Evolutionary conservation across 306 rosid species (phyloP), one percentile per base, ranked within the genome.

Genomic region (Erythrophleum fordii): DNA sequence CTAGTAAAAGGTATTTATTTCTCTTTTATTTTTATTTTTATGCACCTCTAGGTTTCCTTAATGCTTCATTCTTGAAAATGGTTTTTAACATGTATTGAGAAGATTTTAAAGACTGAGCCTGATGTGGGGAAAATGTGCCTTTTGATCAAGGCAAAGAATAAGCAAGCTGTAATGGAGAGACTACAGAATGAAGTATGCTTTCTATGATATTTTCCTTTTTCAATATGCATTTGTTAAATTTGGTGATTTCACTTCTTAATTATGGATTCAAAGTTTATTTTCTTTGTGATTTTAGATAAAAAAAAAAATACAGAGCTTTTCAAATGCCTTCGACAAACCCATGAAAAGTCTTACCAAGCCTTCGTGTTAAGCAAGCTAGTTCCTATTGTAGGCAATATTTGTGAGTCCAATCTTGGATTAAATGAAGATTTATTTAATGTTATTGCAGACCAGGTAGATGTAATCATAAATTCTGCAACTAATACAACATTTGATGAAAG

Each of bases 401-500:
- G 99, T 72, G 94, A 91, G 14, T 65, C 95, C 28, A 86, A 93
- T 83, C 94, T 95, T 55, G 98, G 98, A 72, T 20, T 95, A 37
- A 94, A 88, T 46, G 84, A 85, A 18, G 89, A 81, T 65, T 45
- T 85, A 14, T 86, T 79, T 42, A 35, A 85, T 75, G 10, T 82
- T 41, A 90, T 95, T 49, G 87, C 87, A 3, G 90, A 87, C 20
- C 96, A 95, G 72, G 96, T 93, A 55, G 99, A 93, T 77, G 90
- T 95, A 10, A 89, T 95, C 76, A 92, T 95, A 75, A 95, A 95
- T 69, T 95, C 97, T 75, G 98, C 99, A 11, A 98, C 99, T 45
- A 93, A 90, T 79, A 95, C 99, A 49, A 89, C 99, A 55, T 95
- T 95, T 81, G 93, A 93, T 84, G 98, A 95, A 88, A 93, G 99